Evolutionary conservation across 371 early-diverging fungal species (phyloP), one percentile per base, ranked within the genome.

Genomic region (Saksenaea vasiformis): DNA sequence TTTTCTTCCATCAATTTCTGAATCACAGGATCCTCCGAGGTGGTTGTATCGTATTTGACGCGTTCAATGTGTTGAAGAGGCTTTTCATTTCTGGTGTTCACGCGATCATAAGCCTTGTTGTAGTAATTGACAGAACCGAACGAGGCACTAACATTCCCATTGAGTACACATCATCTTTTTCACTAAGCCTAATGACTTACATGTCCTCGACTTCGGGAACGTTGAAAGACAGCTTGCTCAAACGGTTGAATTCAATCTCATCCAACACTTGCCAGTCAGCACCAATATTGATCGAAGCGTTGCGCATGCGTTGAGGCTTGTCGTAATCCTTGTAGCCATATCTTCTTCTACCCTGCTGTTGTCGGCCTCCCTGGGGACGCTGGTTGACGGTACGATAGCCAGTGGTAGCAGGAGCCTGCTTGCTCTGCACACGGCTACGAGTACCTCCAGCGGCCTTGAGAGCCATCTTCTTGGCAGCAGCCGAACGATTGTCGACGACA

Each of bases 201-300:
- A 94, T 63, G 68, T 95, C 95, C 53, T 84, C 85, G 27, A 92
- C 87, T 28, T 89, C 89, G 26, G 88, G 88, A 39, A 91, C 88
- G 59, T 86, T 86, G 66, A 87, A 95, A 73, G 84, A 89, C 61
- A 96, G 85, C 74, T 94, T 94, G 71, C 82, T 80, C 73, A 98
- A 75, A 39, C 95, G 89, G 64, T 79, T 86, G 68, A 98, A 94
- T 72, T 97, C 97, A 66, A 95, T 91, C 77, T 97, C 99, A 74
- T 97, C 96, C 69, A 94, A 79, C 28, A 96, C 86, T 74, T 84
- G 89, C 99, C 99, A 98, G 61, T 95, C 93, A 57, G 89, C 78
- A 2, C 90, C 91, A 67, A 96, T 90, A 67, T 85, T 89, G 69
- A 98, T 90, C 37, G 93, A 93, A 26, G 97, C 89, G 72, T 93